Percentiles rank a stretch among this genome's conserved stretches.
phyloP scores from a whole-genome alignment of 2,329 filamentous ascomycete species.

The Eurotiales sp. region DNA sequence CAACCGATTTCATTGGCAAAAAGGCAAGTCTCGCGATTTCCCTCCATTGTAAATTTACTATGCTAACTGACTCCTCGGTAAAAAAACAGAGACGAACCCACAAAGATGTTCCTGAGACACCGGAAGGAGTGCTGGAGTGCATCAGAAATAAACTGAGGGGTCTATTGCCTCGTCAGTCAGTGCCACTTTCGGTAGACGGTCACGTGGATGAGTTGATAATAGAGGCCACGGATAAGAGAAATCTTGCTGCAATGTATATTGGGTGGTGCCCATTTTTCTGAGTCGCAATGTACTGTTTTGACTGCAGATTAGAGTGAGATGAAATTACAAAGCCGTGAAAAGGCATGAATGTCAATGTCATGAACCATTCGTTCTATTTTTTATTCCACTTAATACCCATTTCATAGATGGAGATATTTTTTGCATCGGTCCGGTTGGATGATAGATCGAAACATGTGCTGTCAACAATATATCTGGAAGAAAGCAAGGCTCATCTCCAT shows the following conservation, averaged over 20 bases:
- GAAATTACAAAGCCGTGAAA: not conserved
- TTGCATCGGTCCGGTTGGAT: not conserved
- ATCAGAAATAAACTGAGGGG: slow-evolving; percentile 85
- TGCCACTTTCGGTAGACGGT: slow-evolving; percentile 90
- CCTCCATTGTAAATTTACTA: not conserved
- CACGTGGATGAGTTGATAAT: slow-evolving; percentile 95
- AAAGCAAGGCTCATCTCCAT: slow-evolving; percentile 4
- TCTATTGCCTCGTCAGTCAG: slow-evolving; percentile 77
- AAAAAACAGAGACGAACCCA: slow-evolving; percentile 48
- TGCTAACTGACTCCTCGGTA: slow-evolving; percentile 3
- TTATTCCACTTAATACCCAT: not conserved
- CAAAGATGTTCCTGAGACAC: slow-evolving; percentile 58
- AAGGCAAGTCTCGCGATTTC: slow-evolving; percentile 40
- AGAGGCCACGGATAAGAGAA: slow-evolving; percentile 74
- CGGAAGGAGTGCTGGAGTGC: slow-evolving; percentile 79
- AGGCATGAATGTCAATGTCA: not conserved
- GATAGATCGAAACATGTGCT: not conserved
- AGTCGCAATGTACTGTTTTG: not conserved
- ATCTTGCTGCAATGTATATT: slow-evolving; percentile 92
- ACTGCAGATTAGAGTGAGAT: not conserved
- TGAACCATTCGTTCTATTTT: not conserved
- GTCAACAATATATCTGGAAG: not conserved
- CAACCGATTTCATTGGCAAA: slow-evolving; percentile 83
- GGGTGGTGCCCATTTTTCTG: slow-evolving; percentile 77
- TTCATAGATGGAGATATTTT: not conserved